Percentiles rank a stretch among this genome's conserved stretches.
phyloP scores from a whole-genome alignment of 495 filamentous ascomycete genomes.

The Gamarada debralockiae region DNA sequence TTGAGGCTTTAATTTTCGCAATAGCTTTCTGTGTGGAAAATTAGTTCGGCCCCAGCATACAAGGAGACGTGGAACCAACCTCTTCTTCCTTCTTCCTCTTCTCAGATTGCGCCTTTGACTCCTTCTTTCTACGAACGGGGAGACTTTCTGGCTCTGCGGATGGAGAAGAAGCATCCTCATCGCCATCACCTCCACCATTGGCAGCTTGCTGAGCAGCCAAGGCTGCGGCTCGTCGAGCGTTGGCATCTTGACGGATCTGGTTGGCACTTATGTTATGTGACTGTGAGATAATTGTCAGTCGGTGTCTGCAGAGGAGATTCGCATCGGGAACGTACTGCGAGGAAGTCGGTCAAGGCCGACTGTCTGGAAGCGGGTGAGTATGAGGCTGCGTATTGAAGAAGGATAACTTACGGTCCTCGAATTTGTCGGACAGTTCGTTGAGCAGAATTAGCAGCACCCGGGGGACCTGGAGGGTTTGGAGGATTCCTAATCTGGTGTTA shows the following conservation, averaged over 20 bases:
- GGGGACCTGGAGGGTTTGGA: conserved; percentile 8
- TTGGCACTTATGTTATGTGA: conserved; percentile 87
- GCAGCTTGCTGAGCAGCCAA: conserved; percentile 23
- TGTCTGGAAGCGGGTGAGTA: conserved; percentile 27
- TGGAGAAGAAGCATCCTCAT: conserved; percentile 28
- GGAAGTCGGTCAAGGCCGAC: conserved; percentile 78
- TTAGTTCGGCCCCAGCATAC: conserved; percentile 25
- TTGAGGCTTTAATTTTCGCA: conserved; percentile 73
- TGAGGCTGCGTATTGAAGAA: background rate
- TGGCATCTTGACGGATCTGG: conserved; percentile 64
- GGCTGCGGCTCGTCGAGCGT: conserved; percentile 46
- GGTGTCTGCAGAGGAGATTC: background rate
- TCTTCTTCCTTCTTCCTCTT: conserved; percentile 33
- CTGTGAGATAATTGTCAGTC: conserved; percentile 32
- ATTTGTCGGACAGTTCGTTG: conserved; percentile 43
- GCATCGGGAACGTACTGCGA: conserved; percentile 52
- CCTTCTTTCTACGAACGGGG: conserved; percentile 12
- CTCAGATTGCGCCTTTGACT: conserved; percentile 23
- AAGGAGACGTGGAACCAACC: conserved; percentile 5
- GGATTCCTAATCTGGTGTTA: conserved; percentile 1
- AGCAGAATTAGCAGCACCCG: background rate
- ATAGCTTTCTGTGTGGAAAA: conserved; percentile 50
- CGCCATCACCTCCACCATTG: conserved; percentile 4
- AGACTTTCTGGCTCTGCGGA: conserved; percentile 33
- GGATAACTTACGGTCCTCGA: conserved; percentile 53